Base-by-base conservation (phyloP, 306 rosid genomes). In the Citrullus mucosospermus region DNA sequence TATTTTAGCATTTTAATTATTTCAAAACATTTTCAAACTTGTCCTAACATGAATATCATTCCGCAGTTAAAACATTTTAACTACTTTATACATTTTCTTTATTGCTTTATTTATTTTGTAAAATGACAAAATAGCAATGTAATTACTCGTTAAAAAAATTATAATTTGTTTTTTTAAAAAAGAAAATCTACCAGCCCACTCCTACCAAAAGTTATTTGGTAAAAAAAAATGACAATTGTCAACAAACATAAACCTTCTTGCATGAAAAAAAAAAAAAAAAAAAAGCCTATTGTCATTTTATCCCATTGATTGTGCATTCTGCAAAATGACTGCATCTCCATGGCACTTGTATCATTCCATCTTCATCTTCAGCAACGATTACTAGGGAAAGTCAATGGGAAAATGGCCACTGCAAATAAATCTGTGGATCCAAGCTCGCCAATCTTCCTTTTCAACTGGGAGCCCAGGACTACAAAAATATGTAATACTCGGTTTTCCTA, bases 381-480 rank as follows among this genome's bases (percentile, higher is more conserved):
- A 72, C 77, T 2, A 25, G 43, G 60, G 44, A 0, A 30, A 73
- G 78, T 73, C 78, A 8, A 51, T 16, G 43, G 58, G 28, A 30
- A 73, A 30, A 73, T 51, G 41, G 25, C 14, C 60, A 50, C 25
- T 16, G 60, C 25, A 30, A 48, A 50, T 73, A 73, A 51, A 51
- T 51, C 46, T 73, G 46, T 50, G 16, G 59, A 73, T 73, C 61
- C 43, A 73, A 73, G 78, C 78, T 73, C 48, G 17, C 78, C 78
- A 51, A 17, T 73, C 78, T 73, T 51, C 78, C 32, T 71, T 71
- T 44, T 25, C 75, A 69, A 43, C 54, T 68, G 55, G 30, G 75
- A 69, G 75, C 77, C 16, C 6, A 46, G 58, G 22, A 50, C 57
- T 48, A 14, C 4, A 48, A 44, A 70, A 67, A 2, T 69, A 69